Base-by-base conservation (phyloP, 441 rosid genomes). In the Erodium moschatum region DNA sequence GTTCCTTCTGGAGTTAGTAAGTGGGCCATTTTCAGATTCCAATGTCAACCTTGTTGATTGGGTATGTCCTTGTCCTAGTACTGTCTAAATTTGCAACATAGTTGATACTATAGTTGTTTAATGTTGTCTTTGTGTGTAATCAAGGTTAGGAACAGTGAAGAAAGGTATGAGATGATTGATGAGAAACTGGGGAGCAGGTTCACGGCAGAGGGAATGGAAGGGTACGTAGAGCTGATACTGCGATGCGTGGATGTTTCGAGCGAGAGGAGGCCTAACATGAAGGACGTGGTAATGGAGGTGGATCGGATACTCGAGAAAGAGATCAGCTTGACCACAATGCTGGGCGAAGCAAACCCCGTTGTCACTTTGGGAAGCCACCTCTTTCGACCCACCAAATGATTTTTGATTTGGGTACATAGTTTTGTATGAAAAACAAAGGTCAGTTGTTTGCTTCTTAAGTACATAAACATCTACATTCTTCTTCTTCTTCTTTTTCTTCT, bases 321-420 rank as follows among this genome's bases (percentile, higher is more conserved):
- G 78, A 85, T 82, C 82, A 84, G 79, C 76, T 81, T 83, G 79
- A 87, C 90, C 1, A 85, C 86, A 67, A 76, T 86, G 9, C 83
- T 87, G 85, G 86, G 87, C 40, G 90, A 83, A 81, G 87, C 86
- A 72, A 82, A 82, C 72, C 87, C 90, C n/a, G 80, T 75, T 6
- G 87, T 87, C 76, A 83, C 77, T 31, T 89, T 81, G 35, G 90
- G 93, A 73, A 87, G 93, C 77, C 89, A 86, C 67, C 81, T 86
- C 29, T 87, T 87, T 72, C 77, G 67, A 74, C 70, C 85, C 40
- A 29, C 85, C 44, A 80, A 76, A 76, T 84, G 48, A 24, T 0
- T 24, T 0, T 0, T 0, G 27, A 24, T 24, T 24, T 33, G 2
- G 2, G 27, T 24, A 2, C 2, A 24, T 24, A 24, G n/a, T n/a